phyloP scores from a whole-genome alignment of 2,329 filamentous ascomycete species.

The Trichophaea hybrida region DNA sequence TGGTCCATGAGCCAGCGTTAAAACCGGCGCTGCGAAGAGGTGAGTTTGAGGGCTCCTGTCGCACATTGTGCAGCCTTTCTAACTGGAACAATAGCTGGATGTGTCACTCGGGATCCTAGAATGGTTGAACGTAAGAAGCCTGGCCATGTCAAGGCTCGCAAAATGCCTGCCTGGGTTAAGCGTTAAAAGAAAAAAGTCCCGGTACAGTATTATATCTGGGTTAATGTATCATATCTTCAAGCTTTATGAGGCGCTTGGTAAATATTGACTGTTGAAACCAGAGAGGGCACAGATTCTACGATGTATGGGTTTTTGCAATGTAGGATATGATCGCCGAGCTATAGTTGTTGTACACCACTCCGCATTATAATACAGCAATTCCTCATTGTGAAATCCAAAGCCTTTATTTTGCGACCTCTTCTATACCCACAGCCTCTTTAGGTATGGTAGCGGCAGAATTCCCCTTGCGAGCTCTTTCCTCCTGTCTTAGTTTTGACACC shows the following conservation, averaged over 20 bases:
- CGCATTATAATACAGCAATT: background rate
- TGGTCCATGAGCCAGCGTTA: constrained; percentile 82
- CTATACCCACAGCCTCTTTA: background rate
- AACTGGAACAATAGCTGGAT: constrained; percentile 53
- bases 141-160: constrained; percentile 88
- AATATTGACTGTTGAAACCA: background rate
- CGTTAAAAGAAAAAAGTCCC: constrained; percentile 17
- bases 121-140: constrained; percentile 97
- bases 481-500: background rate
- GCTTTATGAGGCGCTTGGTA: background rate
- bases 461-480: background rate
- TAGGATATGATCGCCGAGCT: background rate
- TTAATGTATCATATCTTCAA: background rate
- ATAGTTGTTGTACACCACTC: background rate
- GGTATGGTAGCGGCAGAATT: background rate
- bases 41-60: constrained; percentile 38
- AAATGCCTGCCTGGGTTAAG: constrained; percentile 98
- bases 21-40: constrained; percentile 79
- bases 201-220: background rate
- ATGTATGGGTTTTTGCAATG: background rate
- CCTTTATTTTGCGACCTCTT: background rate
- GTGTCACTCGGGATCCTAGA: constrained; percentile 78
- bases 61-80: constrained; percentile 24
- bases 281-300: no score
- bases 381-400: background rate